A percentile compares a stretch with the other conserved stretches of the same genome.
Evolutionary conservation across 2,329 filamentous ascomycete species (phyloP).

Genomic region (Madurella mycetomatis): DNA sequence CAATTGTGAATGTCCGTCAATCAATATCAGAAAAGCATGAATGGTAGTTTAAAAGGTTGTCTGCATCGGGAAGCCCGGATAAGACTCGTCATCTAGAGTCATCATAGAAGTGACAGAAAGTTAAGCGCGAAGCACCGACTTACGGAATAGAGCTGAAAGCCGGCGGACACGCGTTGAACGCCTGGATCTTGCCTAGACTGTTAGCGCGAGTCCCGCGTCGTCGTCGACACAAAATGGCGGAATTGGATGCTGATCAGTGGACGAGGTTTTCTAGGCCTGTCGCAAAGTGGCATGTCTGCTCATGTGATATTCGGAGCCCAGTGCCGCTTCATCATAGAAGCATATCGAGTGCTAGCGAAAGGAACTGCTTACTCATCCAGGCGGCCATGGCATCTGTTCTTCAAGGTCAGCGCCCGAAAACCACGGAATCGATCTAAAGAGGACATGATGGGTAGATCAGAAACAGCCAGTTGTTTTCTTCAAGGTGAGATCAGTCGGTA

Average conservation of each 20-base stretch:
- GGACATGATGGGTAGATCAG: conserved; percentile 51
- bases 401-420: conserved; percentile 19
- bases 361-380: conserved; percentile 16
- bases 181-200: conserved; percentile 3
- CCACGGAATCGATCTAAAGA: conserved; percentile 13
- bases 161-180: not conserved
- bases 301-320: conserved; percentile 84
- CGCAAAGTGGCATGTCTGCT: conserved; percentile 86
- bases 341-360: conserved; percentile 7
- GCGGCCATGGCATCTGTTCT: conserved; percentile 1
- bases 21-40: conserved; percentile 58
- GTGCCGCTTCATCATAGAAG: conserved; percentile 82
- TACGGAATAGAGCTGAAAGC: not conserved
- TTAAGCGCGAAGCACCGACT: conserved; percentile 19
- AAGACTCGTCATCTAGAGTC: conserved; percentile 74
- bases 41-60: conserved; percentile 65
- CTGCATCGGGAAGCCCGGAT: conserved; percentile 69
- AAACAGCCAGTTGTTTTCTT: conserved; percentile 80
- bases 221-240: not conserved
- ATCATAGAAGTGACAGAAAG: conserved; percentile 37
- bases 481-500: conserved; percentile 83
- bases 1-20: conserved; percentile 4
- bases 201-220: conserved; percentile 12
- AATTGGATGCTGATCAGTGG: conserved; percentile 64
- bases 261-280: conserved; percentile 99